A percentile compares a stretch with the other conserved stretches of the same genome.
phyloP scores from a whole-genome alignment of 192 early-diverging fungal species.

The Podila clonocystis region DNA sequence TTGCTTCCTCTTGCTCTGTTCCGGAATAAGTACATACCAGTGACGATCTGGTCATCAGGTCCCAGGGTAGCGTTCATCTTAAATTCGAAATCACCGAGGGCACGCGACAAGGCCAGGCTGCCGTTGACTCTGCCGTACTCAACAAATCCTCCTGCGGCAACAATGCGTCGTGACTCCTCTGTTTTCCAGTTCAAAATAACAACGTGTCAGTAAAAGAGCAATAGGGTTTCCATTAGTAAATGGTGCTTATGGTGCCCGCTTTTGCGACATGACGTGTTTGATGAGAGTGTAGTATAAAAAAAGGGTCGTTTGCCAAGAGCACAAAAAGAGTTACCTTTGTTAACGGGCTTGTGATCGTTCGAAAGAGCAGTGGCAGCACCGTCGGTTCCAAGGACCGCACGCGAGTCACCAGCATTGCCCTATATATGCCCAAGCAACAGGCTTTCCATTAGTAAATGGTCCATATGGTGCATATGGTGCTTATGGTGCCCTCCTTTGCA shows the following conservation, averaged over 20 bases:
- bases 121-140: slow-evolving; percentile 99
- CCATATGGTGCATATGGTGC: no score
- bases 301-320: neutral
- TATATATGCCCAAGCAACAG: slow-evolving; percentile 11
- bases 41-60: slow-evolving; percentile 94
- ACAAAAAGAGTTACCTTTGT: slow-evolving; percentile 57
- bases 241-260: no score
- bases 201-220: neutral
- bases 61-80: slow-evolving; percentile 84
- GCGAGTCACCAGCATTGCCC: slow-evolving; percentile 96
- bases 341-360: slow-evolving; percentile 95
- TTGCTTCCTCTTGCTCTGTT: no score
- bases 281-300: neutral
- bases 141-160: slow-evolving; percentile 93
- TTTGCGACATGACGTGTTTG: no score
- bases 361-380: slow-evolving; percentile 83
- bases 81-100: slow-evolving; percentile 98
- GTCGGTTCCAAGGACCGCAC: slow-evolving; percentile 82
- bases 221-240: neutral
- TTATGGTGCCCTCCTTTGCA: no score
- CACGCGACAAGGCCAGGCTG: slow-evolving; percentile 94
- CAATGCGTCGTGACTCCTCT: slow-evolving; percentile 87
- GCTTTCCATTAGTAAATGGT: neutral
- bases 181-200: neutral
- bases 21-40: slow-evolving; percentile 49